Base-by-base conservation (phyloP, 1,139 yeast genomes). In the Scheffersomyces segobiensis region DNA sequence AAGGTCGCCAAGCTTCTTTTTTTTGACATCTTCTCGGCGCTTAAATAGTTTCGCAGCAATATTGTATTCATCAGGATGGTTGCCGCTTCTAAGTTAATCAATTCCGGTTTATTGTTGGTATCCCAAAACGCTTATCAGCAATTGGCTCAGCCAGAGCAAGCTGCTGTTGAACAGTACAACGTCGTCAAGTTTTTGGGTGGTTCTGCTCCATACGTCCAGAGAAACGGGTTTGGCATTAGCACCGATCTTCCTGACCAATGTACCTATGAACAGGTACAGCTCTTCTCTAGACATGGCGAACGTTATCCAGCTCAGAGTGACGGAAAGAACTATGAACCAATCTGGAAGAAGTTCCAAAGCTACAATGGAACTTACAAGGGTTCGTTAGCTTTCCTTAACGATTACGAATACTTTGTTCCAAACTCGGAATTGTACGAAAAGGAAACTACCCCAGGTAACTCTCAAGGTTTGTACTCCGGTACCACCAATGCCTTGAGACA, bases 241-340 rank as follows among this genome's bases (percentile, higher is more conserved):
- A 70, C 78, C 17, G 74, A 70, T 21, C 64, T 73, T 14, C 81
- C 81, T 0, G 66, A 63, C 6, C 68, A 70, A 54, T 75, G 79
- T 61, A 65, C 65, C 4, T 58, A 76, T 53, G 78, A 75, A 57
- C 80, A 75, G 57, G 79, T 75, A 8, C 80, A 77, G 56, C 66
- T 73, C 52, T 58, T 68, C 50, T 68, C 73, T 63, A 70, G 81
- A 65, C 81, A 77, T 55, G 81, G 80, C 0, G 80, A 76, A 59
- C 65, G 80, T 55, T 77, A 64, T 60, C 81, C 81, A 7, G 70
- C 74, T 1, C 57, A 63, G 18, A 57, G 66, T 6, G 71, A 64
- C 20, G 78, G 78, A 7, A 59, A 55, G 21, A 53, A 52, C 10
- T 71, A 67, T 32, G 71, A 73, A 53, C 66, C 62, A 20, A 60